phyloP scores from a whole-genome alignment of 1,284 basidiomycete species.

The Bondarzewia mesenterica region DNA sequence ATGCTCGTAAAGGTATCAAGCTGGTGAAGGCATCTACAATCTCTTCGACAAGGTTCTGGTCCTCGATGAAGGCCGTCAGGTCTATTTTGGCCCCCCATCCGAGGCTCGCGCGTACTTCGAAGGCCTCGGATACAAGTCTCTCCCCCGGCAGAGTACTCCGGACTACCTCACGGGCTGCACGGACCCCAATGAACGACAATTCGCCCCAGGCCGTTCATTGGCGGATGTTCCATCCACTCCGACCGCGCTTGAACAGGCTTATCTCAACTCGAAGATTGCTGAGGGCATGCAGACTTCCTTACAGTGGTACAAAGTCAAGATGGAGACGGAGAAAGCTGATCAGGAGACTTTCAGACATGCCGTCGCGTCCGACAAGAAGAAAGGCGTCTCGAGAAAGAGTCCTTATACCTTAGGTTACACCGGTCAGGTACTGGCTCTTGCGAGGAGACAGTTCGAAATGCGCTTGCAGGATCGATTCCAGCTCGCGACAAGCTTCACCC shows the following conservation, averaged over 20 bases:
- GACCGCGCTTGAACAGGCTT: constrained; percentile 65
- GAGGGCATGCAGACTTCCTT: constrained; percentile 42
- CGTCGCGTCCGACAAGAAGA: constrained; percentile 75
- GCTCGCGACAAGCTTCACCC: constrained; percentile 60
- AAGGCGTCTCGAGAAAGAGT: constrained; percentile 75
- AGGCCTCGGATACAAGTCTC: constrained; percentile 64
- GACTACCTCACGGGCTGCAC: constrained; percentile 85
- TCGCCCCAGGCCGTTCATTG: constrained; percentile 61
- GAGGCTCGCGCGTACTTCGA: constrained; percentile 78
- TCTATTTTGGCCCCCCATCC: constrained; percentile 71
- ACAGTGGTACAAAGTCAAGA: constrained; percentile 55
- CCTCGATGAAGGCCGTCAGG: constrained; percentile 76
- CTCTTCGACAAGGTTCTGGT: constrained; percentile 58
- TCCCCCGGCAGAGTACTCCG: constrained; percentile 66
- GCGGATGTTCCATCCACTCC: constrained; percentile 67
- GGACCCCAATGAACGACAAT: constrained; percentile 82
- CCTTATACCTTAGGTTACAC: constrained; percentile 81
- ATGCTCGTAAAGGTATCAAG: constrained; percentile 57
- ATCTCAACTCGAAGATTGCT: constrained; percentile 46
- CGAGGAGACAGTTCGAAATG: constrained; percentile 71
- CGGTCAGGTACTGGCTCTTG: constrained; percentile 68
- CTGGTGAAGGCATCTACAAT: constrained; percentile 69
- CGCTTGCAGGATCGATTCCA: constrained; percentile 80
- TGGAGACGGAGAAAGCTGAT: constrained; percentile 56
- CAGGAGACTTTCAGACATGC: constrained; percentile 74